These are phyloP conservation scores for Fusarium oligoseptatum DNA, from an alignment of 2,329 filamentous ascomycete genomes.

Conservation along the genomic window DNA sequence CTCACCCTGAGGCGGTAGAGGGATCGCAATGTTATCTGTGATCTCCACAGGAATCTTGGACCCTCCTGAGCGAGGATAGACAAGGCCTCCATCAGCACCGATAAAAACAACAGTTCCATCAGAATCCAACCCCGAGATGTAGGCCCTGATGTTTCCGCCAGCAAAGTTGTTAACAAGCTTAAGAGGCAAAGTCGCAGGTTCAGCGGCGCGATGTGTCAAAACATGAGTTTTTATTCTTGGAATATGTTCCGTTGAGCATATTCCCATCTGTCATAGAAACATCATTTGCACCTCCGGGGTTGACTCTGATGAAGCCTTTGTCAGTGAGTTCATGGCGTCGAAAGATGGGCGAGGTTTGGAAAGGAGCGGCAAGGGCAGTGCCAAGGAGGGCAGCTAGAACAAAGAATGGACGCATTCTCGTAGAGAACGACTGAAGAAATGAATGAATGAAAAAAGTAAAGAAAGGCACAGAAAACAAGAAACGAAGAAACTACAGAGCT, in stretches of 20 bases:
- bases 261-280: conserved; percentile 55
- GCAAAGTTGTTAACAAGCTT: conserved; percentile 60
- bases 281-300: conserved; percentile 49
- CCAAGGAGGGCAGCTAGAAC: conserved; percentile 37
- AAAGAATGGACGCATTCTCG: conserved; percentile 44
- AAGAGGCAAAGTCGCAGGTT: conserved; percentile 42
- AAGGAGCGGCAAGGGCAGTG: conserved; percentile 35
- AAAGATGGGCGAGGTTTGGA: conserved; percentile 9
- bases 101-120: conserved; percentile 58
- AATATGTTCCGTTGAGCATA: conserved; percentile 55
- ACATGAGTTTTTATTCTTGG: conserved; percentile 28
- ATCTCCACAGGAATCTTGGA: conserved; percentile 54
- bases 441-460: background rate
- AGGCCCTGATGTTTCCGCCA: conserved; percentile 56
- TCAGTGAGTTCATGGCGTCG: conserved; percentile 24
- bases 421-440: conserved; percentile 30
- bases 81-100: conserved; percentile 54
- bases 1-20: conserved; percentile 54
- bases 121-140: conserved; percentile 60
- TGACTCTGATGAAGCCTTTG: conserved; percentile 49
- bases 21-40: conserved; percentile 57
- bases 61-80: conserved; percentile 57
- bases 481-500: background rate
- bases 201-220: background rate
- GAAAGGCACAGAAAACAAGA: conserved; percentile 9